Conservation (phyloP, 129 eudicot genomes). For the Pittosporum tobira region DNA sequence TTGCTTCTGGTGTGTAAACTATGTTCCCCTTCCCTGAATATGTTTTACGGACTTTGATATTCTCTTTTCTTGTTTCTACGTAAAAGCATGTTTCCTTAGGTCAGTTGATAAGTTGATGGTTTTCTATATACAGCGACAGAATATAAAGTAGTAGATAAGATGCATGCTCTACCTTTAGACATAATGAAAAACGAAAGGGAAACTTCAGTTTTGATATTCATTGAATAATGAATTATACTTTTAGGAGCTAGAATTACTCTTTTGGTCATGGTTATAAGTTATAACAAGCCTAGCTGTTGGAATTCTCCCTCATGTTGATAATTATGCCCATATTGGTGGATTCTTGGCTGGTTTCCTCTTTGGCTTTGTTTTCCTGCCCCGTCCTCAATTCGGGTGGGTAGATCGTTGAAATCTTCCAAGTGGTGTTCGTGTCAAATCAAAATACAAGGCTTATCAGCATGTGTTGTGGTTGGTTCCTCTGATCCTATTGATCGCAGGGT, state of each 20-base stretch:
- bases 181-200: no score
- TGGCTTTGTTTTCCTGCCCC: conserved; percentile 61
- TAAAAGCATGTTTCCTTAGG: not conserved
- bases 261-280: conserved; percentile 40
- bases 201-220: no score
- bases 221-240: no score
- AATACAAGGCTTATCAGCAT: conserved; percentile 64
- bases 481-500: conserved; percentile 58
- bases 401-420: conserved; percentile 48
- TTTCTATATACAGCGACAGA: no score
- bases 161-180: not conserved
- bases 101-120: not conserved
- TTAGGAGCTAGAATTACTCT: conserved; percentile 65
- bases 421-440: conserved; percentile 54
- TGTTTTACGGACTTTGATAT: no score
- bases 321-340: conserved; percentile 77
- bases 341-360: conserved; percentile 68
- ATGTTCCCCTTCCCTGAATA: not conserved
- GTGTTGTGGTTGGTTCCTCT: conserved; percentile 49
- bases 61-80: no score
- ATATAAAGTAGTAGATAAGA: no score
- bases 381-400: conserved; percentile 73
- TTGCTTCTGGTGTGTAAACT: no score
- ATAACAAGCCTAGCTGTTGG: conserved; percentile 62
- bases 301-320: conserved; percentile 62